phyloP scores from a whole-genome alignment of 176 grass and related monocot species.

The Rhipidocladum racemiflorum region DNA sequence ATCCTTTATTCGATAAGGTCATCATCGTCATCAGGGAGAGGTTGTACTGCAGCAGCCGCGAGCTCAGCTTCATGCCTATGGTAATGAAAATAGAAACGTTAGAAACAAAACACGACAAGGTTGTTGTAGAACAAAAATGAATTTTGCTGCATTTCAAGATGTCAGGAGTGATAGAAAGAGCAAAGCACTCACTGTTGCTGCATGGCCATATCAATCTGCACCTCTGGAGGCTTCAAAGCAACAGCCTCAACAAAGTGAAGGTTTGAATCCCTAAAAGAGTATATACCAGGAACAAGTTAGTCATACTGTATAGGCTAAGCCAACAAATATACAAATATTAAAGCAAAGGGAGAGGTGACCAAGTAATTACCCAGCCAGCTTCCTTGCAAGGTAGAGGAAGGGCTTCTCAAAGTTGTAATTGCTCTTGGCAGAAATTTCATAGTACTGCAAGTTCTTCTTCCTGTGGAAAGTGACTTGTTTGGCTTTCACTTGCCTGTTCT shows the following conservation, averaged over 20 bases:
- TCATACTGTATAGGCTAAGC: neutral
- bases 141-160: neutral
- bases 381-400: conserved; percentile 65
- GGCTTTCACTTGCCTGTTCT: conserved; percentile 70
- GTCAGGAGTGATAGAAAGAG: neutral
- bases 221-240: conserved; percentile 69
- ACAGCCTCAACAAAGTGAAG: conserved; percentile 74
- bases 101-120: neutral
- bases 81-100: neutral
- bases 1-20: conserved; percentile 48
- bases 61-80: conserved; percentile 57
- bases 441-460: conserved; percentile 81
- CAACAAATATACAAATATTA: neutral
- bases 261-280: conserved; percentile 34
- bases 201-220: conserved; percentile 61
- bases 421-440: conserved; percentile 80
- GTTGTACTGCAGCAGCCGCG: conserved; percentile 48
- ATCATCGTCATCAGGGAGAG: conserved; percentile 69
- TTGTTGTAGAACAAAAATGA: neutral
- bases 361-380: conserved; percentile 58
- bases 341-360: neutral
- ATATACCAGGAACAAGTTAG: conserved; percentile 5
- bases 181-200: conserved; percentile 59
- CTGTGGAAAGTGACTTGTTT: conserved; percentile 76
- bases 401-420: conserved; percentile 88